Base-by-base conservation (phyloP, 495 filamentous ascomycete genomes). In the Talaromyces proteolyticus region DNA sequence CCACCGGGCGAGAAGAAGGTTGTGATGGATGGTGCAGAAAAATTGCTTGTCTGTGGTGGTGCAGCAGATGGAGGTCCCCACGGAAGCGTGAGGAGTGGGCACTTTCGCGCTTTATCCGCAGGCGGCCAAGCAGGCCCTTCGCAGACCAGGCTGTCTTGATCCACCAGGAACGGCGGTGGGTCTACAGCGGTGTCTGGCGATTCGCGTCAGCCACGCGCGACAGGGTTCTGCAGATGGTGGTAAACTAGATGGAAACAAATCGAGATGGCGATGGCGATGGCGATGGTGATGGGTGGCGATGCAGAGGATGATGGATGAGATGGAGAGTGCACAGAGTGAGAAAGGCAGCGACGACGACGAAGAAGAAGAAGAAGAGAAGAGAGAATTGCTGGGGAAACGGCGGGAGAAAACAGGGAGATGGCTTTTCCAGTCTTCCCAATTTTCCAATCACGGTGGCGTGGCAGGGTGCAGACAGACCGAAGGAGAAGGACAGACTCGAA, bases 401-500 rank as follows among this genome's bases (percentile, higher is more conserved):
- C 20, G 21, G 26, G 29, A 39, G 42, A 26, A 29, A 42, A 29
- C 29, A 50, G 26, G 38, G 51, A 52, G 49, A 34, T 49, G 50
- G 51, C 23, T 43, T 46, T 21, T 38, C n/a, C 16, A 23, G 49
- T 46, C 52, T 41, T 23, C n/a, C 17, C 18, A 24, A 36, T 47
- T 26, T 47, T 34, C n/a, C n/a, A n/a, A 17, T 4, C 5, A 29
- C 25, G 17, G 20, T 14, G 24, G 23, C 23, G 20, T 18, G 14
- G 23, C n/a, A 47, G 19, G 18, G 5, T 47, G 21, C 8, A 29
- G 23, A 45, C 42, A 21, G 10, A 16, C 19, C 45, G 44, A 38
- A 25, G 34, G 45, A 2, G 17, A 29, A 43, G 47, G 10, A 24
- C 61, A 59, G 47, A 59, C 59, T 59, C 59, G 53, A 55, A 41